Evolutionary conservation across 768 basidiomycete species (phyloP).

Genomic region (Termitomyces bulborhizus): DNA sequence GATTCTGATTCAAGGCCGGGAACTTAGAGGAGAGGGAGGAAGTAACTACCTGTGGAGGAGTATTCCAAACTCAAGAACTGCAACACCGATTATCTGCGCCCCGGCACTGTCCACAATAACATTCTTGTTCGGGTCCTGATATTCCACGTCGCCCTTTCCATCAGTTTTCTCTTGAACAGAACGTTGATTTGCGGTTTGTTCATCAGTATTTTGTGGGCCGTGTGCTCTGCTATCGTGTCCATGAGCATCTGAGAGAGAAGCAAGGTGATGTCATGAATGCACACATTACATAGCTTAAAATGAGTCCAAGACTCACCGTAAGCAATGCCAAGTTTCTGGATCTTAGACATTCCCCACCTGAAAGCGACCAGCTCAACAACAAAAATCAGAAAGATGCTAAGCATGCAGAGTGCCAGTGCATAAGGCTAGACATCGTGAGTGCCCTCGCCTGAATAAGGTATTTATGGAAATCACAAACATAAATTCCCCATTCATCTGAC

Average conservation of each 20-base stretch:
- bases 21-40: background rate
- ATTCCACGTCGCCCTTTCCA: conserved; percentile 21
- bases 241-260: conserved; percentile 46
- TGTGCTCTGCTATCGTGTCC: conserved; percentile 62
- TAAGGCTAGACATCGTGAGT: conserved; percentile 50
- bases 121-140: background rate
- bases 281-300: background rate
- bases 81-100: conserved; percentile 81
- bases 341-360: conserved; percentile 74
- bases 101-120: conserved; percentile 34
- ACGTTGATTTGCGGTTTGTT: background rate
- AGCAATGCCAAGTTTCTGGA: conserved; percentile 55
- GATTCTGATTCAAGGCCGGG: background rate
- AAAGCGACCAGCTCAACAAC: conserved; percentile 82
- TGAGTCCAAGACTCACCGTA: conserved; percentile 41
- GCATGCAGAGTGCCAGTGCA: conserved; percentile 72
- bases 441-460: background rate
- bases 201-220: conserved; percentile 45
- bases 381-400: conserved; percentile 81
- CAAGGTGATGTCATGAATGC: background rate
- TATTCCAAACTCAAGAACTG: conserved; percentile 92
- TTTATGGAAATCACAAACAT: conserved; percentile 18
- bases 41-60: conserved; percentile 62
- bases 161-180: background rate
- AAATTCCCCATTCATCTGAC: conserved; percentile 58